Evolutionary conservation across 225 moss, liverwort and hornwort genomes (phyloP), one percentile per base, ranked within the genome.

Genomic region (Anthoceros angustus): DNA sequence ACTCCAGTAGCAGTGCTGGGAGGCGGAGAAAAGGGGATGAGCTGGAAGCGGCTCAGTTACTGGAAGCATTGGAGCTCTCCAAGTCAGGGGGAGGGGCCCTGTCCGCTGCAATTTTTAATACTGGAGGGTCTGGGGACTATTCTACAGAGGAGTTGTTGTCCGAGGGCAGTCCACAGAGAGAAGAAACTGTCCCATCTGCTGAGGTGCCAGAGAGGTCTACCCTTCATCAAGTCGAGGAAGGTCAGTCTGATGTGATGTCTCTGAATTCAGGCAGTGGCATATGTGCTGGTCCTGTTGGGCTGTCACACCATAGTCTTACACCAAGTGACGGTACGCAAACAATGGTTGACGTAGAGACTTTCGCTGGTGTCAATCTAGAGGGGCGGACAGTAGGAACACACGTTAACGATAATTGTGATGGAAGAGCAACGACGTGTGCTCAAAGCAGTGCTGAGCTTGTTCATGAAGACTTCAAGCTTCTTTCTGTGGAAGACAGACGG

Each of bases 1-100:
- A 87, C 76, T 74, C 83, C 82, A 70, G 89, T 73, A 49, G 77
- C 72, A 46, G 41, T 68, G 67, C 77, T 62, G 69, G 62, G 64
- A 80, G 41, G 66, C 75, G 69, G 67, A 83, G 92, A 61, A 92
- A 86, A 75, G 98, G 92, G 20, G 98, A 98, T 64, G 84, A 85
- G 68, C 89, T 92, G 77, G 98, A 98, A 78, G 87, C 41, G 63
- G 92, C 87, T 50, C 78, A 86, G 74, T 80, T 98, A 46, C 71
- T 80, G 70, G 75, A 82, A 82, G 75, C 92, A 42, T 78, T 98
- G 74, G 78, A 86, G 67, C 85, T 98, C 20, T 98, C 98, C 65
- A 87, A 89, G 75, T 76, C 73, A 62, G 73, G 78, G 42, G 73
- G 38, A 0, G 14, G 55, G 23, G 23, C n/a, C 55, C 55, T 23